These are phyloP conservation scores for Petasospora rhodanensis DNA, from an alignment of 1,139 yeast genomes.

Conservation along the genomic window DNA sequence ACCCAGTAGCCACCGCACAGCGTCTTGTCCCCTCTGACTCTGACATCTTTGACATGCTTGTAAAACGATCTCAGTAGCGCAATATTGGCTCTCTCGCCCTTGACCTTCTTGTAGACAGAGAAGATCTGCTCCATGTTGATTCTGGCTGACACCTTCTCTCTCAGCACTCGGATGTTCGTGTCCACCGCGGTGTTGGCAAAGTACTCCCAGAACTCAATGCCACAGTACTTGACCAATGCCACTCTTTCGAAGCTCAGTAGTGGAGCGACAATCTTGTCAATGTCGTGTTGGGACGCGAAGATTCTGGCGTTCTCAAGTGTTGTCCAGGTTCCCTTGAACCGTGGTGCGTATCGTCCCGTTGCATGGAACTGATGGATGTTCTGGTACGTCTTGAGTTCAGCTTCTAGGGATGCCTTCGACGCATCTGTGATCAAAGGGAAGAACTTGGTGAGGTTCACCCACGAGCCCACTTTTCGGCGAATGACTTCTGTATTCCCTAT, in stretches of 20 bases:
- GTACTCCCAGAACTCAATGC: slow-evolving; percentile 21
- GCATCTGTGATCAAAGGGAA: slow-evolving; percentile 4
- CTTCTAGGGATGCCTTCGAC: neutral
- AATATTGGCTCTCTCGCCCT: slow-evolving; percentile 5
- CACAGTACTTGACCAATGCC: slow-evolving; percentile 20
- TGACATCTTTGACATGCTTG: slow-evolving; percentile 7
- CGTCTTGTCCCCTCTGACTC: slow-evolving; percentile 18
- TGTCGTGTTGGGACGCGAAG: slow-evolving; percentile 15
- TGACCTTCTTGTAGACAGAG: slow-evolving; percentile 12
- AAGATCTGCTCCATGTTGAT: slow-evolving; percentile 24
- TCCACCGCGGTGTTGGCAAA: slow-evolving; percentile 17
- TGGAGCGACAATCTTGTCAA: slow-evolving; percentile 14
- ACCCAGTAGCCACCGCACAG: slow-evolving; percentile 27
- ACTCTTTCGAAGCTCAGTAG: slow-evolving; percentile 22
- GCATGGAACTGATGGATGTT: slow-evolving; percentile 1
- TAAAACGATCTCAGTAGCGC: slow-evolving; percentile 16
- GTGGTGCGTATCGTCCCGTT: neutral
- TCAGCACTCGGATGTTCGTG: slow-evolving; percentile 19
- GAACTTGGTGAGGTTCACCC: slow-evolving; percentile 20
- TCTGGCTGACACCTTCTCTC: slow-evolving; percentile 13
- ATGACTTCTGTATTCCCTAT: slow-evolving; percentile 3
- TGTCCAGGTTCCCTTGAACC: slow-evolving; percentile 20
- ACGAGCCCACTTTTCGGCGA: slow-evolving; percentile 23
- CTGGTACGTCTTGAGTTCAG: slow-evolving; percentile 1
- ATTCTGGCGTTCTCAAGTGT: slow-evolving; percentile 18